Conservation (phyloP, 2,329 filamentous ascomycete genomes). For the Xylariaceae sp. region DNA sequence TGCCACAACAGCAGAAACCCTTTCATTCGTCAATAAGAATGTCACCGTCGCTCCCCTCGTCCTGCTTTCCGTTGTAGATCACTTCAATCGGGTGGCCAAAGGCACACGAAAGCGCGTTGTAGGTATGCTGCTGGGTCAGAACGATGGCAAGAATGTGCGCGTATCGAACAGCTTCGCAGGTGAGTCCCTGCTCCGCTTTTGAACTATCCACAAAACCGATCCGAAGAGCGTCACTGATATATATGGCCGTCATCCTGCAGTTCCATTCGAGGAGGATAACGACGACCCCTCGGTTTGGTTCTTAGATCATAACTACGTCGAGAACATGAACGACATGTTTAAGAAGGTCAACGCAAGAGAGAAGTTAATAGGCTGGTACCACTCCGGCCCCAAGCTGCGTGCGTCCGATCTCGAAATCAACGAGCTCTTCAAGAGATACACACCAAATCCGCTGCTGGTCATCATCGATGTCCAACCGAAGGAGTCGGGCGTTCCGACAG, state of each 20-base stretch:
- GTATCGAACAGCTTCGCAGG: conserved; percentile 99
- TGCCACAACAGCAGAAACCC: conserved; percentile 93
- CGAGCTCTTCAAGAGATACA: conserved; percentile 99
- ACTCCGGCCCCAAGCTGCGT: conserved; percentile 94
- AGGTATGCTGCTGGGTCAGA: conserved; percentile 91
- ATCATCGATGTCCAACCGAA: conserved; percentile 99
- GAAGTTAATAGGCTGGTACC: conserved; percentile 99
- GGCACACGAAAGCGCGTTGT: conserved; percentile 87
- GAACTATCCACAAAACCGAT: not conserved
- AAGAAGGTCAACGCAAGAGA: conserved; percentile 99
- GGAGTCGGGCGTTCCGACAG: conserved; percentile 94
- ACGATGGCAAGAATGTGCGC: conserved; percentile 92
- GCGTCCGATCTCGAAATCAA: conserved; percentile 99
- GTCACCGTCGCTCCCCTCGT: conserved; percentile 98
- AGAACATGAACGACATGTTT: conserved; percentile 99
- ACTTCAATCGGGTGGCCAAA: conserved; percentile 93
- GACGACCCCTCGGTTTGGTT: conserved; percentile 99
- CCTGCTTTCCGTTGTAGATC: conserved; percentile 95
- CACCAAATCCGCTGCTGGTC: conserved; percentile 90
- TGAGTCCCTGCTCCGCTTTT: conserved; percentile 48
- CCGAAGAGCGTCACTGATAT: conserved; percentile 13
- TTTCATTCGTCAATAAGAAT: conserved; percentile 90
- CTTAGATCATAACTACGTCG: conserved; percentile 98
- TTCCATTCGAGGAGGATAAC: conserved; percentile 98
- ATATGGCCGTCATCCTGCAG: conserved; percentile 48